Conservation (phyloP, 2,329 filamentous ascomycete genomes). For the Colletotrichum tropicale region DNA sequence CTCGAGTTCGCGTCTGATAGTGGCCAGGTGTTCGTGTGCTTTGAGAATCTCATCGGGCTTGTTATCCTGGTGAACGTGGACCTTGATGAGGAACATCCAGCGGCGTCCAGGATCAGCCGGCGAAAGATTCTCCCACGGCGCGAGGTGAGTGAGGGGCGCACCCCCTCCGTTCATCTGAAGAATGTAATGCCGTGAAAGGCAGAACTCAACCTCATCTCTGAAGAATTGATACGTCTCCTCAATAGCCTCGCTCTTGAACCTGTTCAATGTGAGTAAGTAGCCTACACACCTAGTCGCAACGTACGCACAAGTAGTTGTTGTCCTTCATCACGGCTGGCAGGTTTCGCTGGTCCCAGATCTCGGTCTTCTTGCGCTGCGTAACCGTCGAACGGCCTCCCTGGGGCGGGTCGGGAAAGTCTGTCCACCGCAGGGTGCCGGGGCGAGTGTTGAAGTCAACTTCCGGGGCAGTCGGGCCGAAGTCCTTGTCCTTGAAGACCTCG, state of each 20-base stretch:
- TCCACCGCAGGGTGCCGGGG: slow-evolving; percentile 59
- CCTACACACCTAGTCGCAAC: neutral
- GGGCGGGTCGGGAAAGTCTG: slow-evolving; percentile 64
- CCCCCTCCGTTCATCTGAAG: slow-evolving; percentile 36
- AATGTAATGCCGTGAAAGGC: slow-evolving; percentile 52
- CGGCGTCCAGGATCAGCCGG: slow-evolving; percentile 52
- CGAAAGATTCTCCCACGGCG: slow-evolving; percentile 50
- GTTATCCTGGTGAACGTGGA: slow-evolving; percentile 59
- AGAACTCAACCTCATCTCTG: slow-evolving; percentile 59
- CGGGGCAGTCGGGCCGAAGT: slow-evolving; percentile 44
- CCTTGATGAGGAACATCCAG: slow-evolving; percentile 62
- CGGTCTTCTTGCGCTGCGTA: slow-evolving; percentile 59
- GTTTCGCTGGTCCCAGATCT: slow-evolving; percentile 57
- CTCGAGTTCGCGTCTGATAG: slow-evolving; percentile 49
- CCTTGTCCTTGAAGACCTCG: slow-evolving; percentile 51
- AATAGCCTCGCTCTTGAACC: slow-evolving; percentile 57
- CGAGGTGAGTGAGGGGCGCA: slow-evolving; percentile 41
- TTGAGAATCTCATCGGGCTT: slow-evolving; percentile 62
- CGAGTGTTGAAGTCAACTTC: slow-evolving; percentile 44
- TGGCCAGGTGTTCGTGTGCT: slow-evolving; percentile 55
- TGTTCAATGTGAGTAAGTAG: slow-evolving; percentile 26
- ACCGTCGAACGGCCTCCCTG: slow-evolving; percentile 46
- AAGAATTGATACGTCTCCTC: slow-evolving; percentile 61
- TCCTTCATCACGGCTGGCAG: slow-evolving; percentile 53
- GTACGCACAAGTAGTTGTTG: slow-evolving; percentile 54